Conservation (phyloP, 1,139 yeast species). For the Protomyces lactucae-debilis region DNA sequence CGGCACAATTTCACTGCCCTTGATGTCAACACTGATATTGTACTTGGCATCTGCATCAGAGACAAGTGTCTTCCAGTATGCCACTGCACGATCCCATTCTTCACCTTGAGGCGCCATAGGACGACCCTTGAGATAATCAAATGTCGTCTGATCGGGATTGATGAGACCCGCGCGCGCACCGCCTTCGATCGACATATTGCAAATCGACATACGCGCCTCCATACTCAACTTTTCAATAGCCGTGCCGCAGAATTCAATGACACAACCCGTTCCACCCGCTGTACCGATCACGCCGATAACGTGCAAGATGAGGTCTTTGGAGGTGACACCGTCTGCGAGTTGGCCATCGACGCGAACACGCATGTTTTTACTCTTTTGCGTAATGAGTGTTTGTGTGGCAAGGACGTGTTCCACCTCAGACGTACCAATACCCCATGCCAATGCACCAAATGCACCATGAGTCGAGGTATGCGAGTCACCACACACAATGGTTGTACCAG, state of each 20-base stretch:
- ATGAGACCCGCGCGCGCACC: conserved; percentile 99
- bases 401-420: conserved; percentile 98
- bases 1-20: conserved; percentile 82
- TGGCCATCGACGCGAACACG: conserved; percentile 79
- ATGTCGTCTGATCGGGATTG: conserved; percentile 85
- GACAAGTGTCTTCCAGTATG: conserved; percentile 82
- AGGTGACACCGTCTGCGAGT: conserved; percentile 79
- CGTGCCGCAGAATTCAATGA: conserved; percentile 92
- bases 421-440: conserved; percentile 98
- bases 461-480: conserved; percentile 99
- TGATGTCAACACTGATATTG: conserved; percentile 74
- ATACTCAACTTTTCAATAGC: conserved; percentile 83
- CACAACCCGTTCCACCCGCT: conserved; percentile 98
- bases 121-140: conserved; percentile 82
- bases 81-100: conserved; percentile 81
- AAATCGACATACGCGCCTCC: conserved; percentile 99
- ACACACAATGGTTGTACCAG: conserved; percentile 97
- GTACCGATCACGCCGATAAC: conserved; percentile 96
- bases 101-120: conserved; percentile 91
- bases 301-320: conserved; percentile 89
- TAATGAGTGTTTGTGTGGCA: conserved; percentile 94
- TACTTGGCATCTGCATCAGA: conserved; percentile 86
- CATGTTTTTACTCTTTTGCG: conserved; percentile 94
- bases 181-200: conserved; percentile 97
- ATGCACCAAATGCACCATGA: conserved; percentile 97